Conservation (phyloP, 805 yeast genomes). For the Kuraishia cidri region DNA sequence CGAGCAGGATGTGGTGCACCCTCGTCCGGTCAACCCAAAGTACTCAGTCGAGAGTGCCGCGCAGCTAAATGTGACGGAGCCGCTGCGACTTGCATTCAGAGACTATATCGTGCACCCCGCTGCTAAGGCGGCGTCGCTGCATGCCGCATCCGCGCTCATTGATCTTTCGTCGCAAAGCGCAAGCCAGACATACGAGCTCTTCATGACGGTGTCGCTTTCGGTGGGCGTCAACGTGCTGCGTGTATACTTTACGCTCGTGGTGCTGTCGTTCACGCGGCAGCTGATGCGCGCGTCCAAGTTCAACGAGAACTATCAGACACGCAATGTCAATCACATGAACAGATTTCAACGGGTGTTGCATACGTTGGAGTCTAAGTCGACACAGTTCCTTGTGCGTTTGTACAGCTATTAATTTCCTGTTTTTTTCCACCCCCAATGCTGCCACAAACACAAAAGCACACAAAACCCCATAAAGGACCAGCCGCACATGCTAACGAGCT, state of each 20-base stretch:
- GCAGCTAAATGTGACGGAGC: not conserved
- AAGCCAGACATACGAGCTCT: constrained; percentile 46
- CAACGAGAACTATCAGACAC: no score
- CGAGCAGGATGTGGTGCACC: constrained; percentile 18
- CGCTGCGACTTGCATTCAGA: not conserved
- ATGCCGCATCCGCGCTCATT: not conserved
- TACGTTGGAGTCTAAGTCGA: no score
- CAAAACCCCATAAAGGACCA: no score
- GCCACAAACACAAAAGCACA: no score
- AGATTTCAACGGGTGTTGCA: no score
- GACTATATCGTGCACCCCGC: not conserved
- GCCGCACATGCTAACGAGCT: no score
- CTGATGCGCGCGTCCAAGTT: constrained; percentile 38
- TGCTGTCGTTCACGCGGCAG: constrained; percentile 51
- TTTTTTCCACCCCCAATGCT: no score
- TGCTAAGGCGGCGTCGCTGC: not conserved
- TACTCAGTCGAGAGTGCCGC: not conserved
- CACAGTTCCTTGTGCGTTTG: no score
- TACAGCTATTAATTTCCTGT: no score
- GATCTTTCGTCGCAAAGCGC: constrained; percentile 48
- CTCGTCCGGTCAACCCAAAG: constrained; percentile 1
- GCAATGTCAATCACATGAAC: no score
- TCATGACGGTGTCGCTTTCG: constrained; percentile 44
- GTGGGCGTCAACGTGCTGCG: constrained; percentile 37
- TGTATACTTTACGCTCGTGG: constrained; percentile 49